Percentiles rank a stretch among this genome's conserved stretches.
These are phyloP conservation scores for Alternaria alternata DNA, from an alignment of 2,329 filamentous ascomycete genomes.

Conservation along the genomic window DNA sequence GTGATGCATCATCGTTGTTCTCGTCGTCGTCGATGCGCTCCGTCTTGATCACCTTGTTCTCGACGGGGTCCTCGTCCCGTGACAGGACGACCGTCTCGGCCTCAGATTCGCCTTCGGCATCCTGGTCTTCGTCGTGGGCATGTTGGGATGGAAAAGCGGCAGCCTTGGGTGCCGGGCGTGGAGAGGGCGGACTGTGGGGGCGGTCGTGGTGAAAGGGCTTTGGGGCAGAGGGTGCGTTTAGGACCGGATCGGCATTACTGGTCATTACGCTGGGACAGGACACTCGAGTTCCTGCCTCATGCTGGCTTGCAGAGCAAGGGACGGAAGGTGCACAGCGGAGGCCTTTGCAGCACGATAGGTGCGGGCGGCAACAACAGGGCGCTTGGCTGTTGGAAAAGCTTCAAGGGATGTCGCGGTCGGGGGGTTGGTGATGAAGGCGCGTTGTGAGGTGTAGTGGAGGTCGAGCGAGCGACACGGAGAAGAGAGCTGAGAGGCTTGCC, in stretches of 20 bases:
- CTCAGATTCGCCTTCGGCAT: slow-evolving; percentile 57
- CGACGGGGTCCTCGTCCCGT: slow-evolving; percentile 51
- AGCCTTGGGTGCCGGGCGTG: slow-evolving; percentile 23
- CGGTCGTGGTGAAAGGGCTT: slow-evolving; percentile 20
- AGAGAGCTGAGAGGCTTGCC: slow-evolving; percentile 26
- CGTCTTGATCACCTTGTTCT: slow-evolving; percentile 52
- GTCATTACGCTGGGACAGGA: slow-evolving; percentile 52
- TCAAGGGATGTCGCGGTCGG: slow-evolving; percentile 15
- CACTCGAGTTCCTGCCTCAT: slow-evolving; percentile 51
- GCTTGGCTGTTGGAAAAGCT: slow-evolving; percentile 26
- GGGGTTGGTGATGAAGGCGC: slow-evolving; percentile 21
- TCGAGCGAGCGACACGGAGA: slow-evolving; percentile 27
- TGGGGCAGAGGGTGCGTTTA: slow-evolving; percentile 39
- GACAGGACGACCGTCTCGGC: slow-evolving; percentile 59
- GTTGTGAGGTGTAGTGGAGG: slow-evolving; percentile 19
- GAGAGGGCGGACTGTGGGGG: slow-evolving; percentile 23
- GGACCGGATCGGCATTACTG: slow-evolving; percentile 49
- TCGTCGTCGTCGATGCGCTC: slow-evolving; percentile 48
- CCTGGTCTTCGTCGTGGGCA: slow-evolving; percentile 38
- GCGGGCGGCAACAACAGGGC: slow-evolving; percentile 30
- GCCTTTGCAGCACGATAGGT: neutral
- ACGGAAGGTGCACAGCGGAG: slow-evolving; percentile 15
- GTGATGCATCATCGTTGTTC: slow-evolving; percentile 30
- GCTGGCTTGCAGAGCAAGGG: slow-evolving; percentile 43
- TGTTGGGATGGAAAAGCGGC: slow-evolving; percentile 19